A percentile compares a stretch with the other conserved stretches of the same genome.
These are phyloP conservation scores for Pseudocercospora musae DNA, from an alignment of 2,329 filamentous ascomycete species.

Conservation along the genomic window DNA sequence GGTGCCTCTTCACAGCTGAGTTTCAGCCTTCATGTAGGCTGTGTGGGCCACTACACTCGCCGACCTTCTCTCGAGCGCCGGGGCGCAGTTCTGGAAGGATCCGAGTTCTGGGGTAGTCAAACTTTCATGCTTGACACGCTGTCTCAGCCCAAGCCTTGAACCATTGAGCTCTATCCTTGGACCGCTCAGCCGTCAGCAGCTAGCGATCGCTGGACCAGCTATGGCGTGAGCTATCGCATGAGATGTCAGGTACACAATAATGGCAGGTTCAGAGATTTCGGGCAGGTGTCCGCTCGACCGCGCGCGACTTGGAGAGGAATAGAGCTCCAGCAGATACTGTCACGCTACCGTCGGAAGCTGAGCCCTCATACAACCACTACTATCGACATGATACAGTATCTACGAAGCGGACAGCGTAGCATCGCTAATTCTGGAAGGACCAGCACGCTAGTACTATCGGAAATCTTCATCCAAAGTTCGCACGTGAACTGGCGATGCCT, in stretches of 20 bases:
- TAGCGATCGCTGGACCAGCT: not conserved
- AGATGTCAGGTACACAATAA: slow-evolving; percentile 8
- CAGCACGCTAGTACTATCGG: not conserved
- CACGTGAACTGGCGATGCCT: not conserved
- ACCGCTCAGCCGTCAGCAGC: slow-evolving; percentile 6
- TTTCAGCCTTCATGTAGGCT: not conserved
- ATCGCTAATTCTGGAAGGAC: too few species aligned
- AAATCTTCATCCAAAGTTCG: not conserved
- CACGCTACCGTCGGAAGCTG: not conserved
- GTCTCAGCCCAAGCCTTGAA: not conserved
- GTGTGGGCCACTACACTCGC: not conserved
- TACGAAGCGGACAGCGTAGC: too few species aligned
- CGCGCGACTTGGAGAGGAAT: not conserved
- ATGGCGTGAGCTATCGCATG: slow-evolving; percentile 6
- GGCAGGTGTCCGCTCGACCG: not conserved
- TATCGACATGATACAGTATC: not conserved
- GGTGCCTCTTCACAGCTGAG: not conserved
- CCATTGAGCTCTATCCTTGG: not conserved
- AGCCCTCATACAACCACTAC: not conserved
- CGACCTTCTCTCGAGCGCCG: not conserved
- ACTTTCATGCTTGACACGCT: not conserved
- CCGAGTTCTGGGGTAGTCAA: not conserved
- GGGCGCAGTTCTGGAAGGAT: not conserved
- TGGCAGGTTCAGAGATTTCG: not conserved
- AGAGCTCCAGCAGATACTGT: not conserved